A percentile compares a stretch with the other conserved stretches of the same genome.
These are phyloP conservation scores for Colletotrichum sp. DNA, from an alignment of 2,329 filamentous ascomycete species.

Conservation along the genomic window DNA sequence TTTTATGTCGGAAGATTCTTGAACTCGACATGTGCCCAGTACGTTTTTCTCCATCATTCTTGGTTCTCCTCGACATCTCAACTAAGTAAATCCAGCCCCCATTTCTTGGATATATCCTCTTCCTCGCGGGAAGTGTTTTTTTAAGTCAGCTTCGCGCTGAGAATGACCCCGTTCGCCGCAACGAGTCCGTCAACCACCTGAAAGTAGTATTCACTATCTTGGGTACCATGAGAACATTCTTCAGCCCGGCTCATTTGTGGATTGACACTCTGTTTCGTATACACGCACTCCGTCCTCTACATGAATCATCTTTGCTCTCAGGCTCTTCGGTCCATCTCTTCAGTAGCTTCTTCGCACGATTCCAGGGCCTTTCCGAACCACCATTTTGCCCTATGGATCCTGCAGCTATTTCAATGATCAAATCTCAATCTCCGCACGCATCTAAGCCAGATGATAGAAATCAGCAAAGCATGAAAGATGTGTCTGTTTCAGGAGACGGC, in stretches of 20 bases:
- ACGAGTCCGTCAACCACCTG: not conserved
- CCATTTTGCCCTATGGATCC: not conserved
- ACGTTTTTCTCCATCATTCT: not conserved
- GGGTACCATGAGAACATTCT: not conserved
- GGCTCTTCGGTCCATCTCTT: not conserved
- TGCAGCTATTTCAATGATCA: not conserved
- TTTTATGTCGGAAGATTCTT: not conserved
- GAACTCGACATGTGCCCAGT: not conserved
- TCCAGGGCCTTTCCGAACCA: not conserved
- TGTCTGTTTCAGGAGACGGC: fast-evolving
- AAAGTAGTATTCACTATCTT: not conserved
- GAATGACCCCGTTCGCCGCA: not conserved
- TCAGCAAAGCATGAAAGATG: not conserved
- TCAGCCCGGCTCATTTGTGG: not conserved
- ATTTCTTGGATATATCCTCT: not conserved
- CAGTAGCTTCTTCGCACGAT: not conserved
- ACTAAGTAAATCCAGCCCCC: not conserved
- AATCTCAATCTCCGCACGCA: not conserved
- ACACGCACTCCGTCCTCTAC: not conserved
- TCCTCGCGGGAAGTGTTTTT: not conserved
- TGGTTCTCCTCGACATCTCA: not conserved
- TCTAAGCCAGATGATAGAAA: not conserved
- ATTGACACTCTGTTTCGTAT: not conserved
- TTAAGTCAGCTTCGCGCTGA: not conserved
- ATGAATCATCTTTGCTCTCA: not conserved